These are phyloP conservation scores for Chalaropsis ovoidea DNA, from an alignment of 2,329 filamentous ascomycete species.

Conservation along the genomic window DNA sequence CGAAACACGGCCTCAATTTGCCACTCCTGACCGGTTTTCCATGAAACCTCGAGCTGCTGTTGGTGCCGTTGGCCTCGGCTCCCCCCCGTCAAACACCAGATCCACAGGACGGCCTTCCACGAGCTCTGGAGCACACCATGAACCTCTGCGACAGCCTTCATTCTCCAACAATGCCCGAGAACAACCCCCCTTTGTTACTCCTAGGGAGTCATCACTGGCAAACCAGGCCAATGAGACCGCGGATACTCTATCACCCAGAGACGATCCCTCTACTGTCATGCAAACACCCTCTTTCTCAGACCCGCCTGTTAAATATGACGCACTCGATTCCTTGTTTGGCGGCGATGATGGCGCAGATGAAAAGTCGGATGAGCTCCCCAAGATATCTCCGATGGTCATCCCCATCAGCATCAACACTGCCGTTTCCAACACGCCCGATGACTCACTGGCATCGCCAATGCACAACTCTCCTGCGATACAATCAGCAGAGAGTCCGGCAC, in stretches of 20 bases:
- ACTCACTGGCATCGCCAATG: constrained; percentile 13
- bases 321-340: constrained; percentile 20
- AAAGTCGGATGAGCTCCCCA: background rate
- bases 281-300: background rate
- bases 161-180: constrained; percentile 1
- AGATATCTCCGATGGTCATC: constrained; percentile 7
- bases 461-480: constrained; percentile 13
- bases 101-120: background rate
- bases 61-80: constrained; percentile 13
- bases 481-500: constrained; percentile 6
- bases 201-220: background rate
- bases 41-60: constrained; percentile 25
- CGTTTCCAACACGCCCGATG: background rate
- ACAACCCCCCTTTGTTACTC: background rate
- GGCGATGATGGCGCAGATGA: background rate
- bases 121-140: background rate
- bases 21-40: constrained; percentile 11
- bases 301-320: background rate
- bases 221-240: background rate
- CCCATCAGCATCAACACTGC: constrained; percentile 19
- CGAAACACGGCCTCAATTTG: constrained; percentile 12
- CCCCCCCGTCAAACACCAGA: constrained; percentile 1
- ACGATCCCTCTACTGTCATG: background rate
- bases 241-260: background rate
- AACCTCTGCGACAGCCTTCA: background rate